Percentiles rank a stretch among this genome's conserved stretches.
Conservation (phyloP, 129 eudicot species). For the Flaveria brownii region DNA sequence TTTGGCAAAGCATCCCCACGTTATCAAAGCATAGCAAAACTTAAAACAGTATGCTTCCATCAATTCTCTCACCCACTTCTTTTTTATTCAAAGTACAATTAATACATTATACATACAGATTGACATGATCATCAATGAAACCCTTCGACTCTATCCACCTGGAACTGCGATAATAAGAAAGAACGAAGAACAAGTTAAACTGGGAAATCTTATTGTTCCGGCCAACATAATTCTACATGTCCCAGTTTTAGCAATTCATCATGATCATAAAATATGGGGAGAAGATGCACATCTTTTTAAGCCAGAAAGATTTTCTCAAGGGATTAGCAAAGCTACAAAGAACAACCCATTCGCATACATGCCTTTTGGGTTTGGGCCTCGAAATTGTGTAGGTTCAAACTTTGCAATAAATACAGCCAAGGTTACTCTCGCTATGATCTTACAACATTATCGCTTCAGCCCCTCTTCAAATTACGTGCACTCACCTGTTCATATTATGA, state of each 20-base stretch:
- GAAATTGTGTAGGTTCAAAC: constrained; percentile 45
- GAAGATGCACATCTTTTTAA: constrained; percentile 52
- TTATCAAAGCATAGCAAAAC: constrained; percentile 34
- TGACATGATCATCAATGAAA: constrained; percentile 57
- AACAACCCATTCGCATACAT: constrained; percentile 47
- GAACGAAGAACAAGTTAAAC: constrained; percentile 21
- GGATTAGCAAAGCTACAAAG: constrained; percentile 50
- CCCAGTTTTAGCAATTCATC: constrained; percentile 52
- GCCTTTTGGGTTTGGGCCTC: constrained; percentile 55
- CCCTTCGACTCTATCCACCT: constrained; percentile 57
- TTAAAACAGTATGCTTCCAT: constrained; percentile 32
- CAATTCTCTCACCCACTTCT: too few species aligned
- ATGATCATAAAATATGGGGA: constrained; percentile 56
- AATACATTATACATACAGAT: constrained; percentile 28
- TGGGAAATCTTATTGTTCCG: constrained; percentile 40
- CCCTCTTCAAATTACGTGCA: constrained; percentile 40
- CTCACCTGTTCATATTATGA: constrained; percentile 29
- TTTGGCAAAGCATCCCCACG: constrained; percentile 29
- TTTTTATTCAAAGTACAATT: too few species aligned
- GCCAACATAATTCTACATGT: constrained; percentile 33
- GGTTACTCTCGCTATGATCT: constrained; percentile 47
- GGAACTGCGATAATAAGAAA: constrained; percentile 29
- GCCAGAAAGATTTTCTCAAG: constrained; percentile 53
- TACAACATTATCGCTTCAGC: constrained; percentile 41
- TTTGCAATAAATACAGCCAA: constrained; percentile 47